These are phyloP conservation scores for Deuterostichococcus epilithicus DNA, from an alignment of 139 green algal genomes.

Conservation along the genomic window DNA sequence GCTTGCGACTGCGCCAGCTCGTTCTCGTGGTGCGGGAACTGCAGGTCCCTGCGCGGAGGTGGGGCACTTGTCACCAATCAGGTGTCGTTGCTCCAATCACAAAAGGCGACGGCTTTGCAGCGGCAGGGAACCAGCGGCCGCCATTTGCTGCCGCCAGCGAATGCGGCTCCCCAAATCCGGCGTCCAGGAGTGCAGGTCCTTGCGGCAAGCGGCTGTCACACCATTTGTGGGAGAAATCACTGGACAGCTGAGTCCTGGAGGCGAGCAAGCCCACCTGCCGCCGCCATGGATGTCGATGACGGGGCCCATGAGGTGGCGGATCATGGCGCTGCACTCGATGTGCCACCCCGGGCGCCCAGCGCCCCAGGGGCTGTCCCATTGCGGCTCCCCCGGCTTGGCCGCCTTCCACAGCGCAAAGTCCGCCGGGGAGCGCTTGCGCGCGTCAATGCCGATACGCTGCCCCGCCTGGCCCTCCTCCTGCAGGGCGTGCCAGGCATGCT, in stretches of 20 bases:
- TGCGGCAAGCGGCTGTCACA: no score
- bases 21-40: conserved; percentile 98
- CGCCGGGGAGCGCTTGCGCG: conserved; percentile 75
- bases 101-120: no score
- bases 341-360: conserved; percentile 87
- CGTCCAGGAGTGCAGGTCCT: no score
- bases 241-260: no score
- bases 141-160: no score
- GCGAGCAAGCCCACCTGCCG: conserved; percentile 19
- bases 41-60: conserved; percentile 51
- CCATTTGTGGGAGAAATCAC: no score
- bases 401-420: conserved; percentile 99
- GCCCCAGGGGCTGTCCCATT: conserved; percentile 92
- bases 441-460: conserved; percentile 84
- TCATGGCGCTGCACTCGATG: conserved; percentile 96
- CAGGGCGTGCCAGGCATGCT: background rate
- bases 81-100: no score
- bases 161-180: no score
- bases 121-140: no score
- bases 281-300: conserved; percentile 92
- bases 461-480: conserved; percentile 82
- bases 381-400: conserved; percentile 86
- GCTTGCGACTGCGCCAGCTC: conserved; percentile 86
- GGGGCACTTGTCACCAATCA: background rate
- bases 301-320: conserved; percentile 62